A percentile compares a stretch with the other conserved stretches of the same genome.
phyloP scores from a whole-genome alignment of 202 grass and related monocot species.

The Setaria italica region DNA sequence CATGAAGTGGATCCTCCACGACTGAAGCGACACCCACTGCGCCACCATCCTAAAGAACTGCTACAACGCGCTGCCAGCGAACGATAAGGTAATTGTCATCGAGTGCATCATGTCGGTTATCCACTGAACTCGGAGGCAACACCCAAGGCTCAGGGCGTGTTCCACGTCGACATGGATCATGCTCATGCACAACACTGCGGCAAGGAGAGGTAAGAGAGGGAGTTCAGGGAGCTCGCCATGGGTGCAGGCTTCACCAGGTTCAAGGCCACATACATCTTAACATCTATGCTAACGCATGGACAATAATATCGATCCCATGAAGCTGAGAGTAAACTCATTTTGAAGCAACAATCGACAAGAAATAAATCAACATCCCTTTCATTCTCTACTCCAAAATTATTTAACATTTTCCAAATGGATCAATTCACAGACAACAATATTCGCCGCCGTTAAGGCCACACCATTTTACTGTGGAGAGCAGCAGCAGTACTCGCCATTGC shows the following conservation, averaged over 20 bases:
- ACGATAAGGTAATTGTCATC: constrained; percentile 51
- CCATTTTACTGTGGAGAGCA: too few relatives aligned
- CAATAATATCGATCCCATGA: too few relatives aligned
- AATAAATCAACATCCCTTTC: too few relatives aligned
- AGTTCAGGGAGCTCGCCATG: constrained; percentile 60
- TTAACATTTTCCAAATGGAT: too few relatives aligned
- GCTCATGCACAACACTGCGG: constrained; percentile 73
- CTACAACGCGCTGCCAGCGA: too few relatives aligned
- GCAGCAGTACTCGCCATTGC: not conserved
- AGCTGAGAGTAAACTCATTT: too few relatives aligned
- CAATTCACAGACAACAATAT: too few relatives aligned
- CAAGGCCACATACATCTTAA: constrained; percentile 28
- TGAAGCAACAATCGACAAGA: too few relatives aligned
- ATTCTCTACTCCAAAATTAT: too few relatives aligned
- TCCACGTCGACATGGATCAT: constrained; percentile 78
- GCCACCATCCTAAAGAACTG: constrained; percentile 54
- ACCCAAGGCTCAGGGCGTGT: constrained; percentile 48
- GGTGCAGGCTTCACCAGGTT: constrained; percentile 56
- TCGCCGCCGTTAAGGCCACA: too few relatives aligned
- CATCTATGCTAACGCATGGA: constrained; percentile 63
- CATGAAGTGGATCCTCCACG: constrained; percentile 60
- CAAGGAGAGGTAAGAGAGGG: constrained; percentile 75
- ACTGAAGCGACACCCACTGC: constrained; percentile 59
- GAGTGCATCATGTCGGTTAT: constrained; percentile 66
- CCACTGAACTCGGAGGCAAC: constrained; percentile 19